Evolutionary conservation across 257 asterid genomes (phyloP), one percentile per base, ranked within the genome.

Genomic region (Ligustrum vulgare): DNA sequence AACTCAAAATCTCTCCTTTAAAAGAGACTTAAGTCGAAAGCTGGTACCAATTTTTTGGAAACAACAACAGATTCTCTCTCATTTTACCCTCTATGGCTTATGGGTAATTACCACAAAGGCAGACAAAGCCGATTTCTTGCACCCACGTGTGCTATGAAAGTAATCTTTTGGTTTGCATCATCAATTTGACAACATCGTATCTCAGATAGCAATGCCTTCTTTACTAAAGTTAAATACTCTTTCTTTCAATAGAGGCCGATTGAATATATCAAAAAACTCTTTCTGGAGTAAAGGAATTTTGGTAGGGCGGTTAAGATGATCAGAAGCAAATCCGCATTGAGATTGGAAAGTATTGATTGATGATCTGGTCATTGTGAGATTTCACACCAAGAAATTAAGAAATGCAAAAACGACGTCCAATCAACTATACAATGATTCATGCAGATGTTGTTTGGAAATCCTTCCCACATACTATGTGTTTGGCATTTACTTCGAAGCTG

Each of bases 361-460:
- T 41, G 68, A 18, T 71, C 71, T 3, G 6, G 33, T 3, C 80
- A 82, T 1, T 81, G 80, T 0, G 86, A 79, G 2, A 86, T 74
- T 54, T 89, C 88, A 3, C 91, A 80, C 91, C 93, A 87, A 1
- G 85, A 80, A 51, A 77, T 83, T 71, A 87, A 28, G 79, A 89
- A 87, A 65, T 82, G 87, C 92, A 90, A 89, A 43, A 86, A 83
- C 2, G 91, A 74, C 1, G 82, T 67, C 28, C 89, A 89, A 34
- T 88, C 91, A 0, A 64, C 73, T 8, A 84, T 72, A 6, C 67
- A 73, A 47, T 88, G 91, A 35, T 90, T 90, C 4, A 80, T 72
- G 5, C 87, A 35, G 7, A 35, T 35, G 1, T 35, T 35, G 39
- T 35, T 35, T 0, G 39, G 9, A 6, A 35, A 35, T 6, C 39